Evolutionary conservation across 1,284 basidiomycete species (phyloP).

Genomic region (Fomitopsis pinicola): DNA sequence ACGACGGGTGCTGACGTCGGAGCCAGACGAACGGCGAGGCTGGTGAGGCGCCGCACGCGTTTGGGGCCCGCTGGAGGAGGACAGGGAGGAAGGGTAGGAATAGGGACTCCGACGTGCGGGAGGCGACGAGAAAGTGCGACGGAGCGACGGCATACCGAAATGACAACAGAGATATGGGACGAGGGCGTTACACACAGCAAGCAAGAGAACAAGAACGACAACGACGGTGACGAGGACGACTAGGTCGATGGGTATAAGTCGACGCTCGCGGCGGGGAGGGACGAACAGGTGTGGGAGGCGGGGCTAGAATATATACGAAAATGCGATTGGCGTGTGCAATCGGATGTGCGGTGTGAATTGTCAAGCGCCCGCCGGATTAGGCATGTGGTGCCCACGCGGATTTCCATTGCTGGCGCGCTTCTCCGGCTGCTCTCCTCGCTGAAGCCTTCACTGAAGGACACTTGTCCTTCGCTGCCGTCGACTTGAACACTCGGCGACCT

Average conservation of each 20-base stretch:
- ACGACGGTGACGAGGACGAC: slow-evolving; percentile 10
- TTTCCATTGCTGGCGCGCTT: background rate
- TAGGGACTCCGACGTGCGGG: slow-evolving; percentile 62
- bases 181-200: slow-evolving; percentile 1
- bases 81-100: slow-evolving; percentile 30
- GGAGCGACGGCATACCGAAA: slow-evolving; percentile 67
- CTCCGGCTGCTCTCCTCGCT: background rate
- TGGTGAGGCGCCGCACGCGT: slow-evolving; percentile 35
- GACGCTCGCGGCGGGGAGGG: slow-evolving; percentile 18
- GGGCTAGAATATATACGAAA: slow-evolving; percentile 13
- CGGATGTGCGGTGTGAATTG: slow-evolving; percentile 27
- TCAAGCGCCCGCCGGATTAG: slow-evolving; percentile 3
- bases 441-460: no score
- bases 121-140: slow-evolving; percentile 65
- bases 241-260: slow-evolving; percentile 18
- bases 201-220: slow-evolving; percentile 8
- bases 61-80: slow-evolving; percentile 25
- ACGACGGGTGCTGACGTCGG: slow-evolving; percentile 56
- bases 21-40: slow-evolving; percentile 59
- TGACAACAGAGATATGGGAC: slow-evolving; percentile 5
- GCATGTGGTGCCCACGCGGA: slow-evolving; percentile 12
- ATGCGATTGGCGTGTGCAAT: slow-evolving; percentile 26
- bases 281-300: slow-evolving; percentile 10
- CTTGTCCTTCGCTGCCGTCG: background rate
- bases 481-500: background rate